phyloP scores from a whole-genome alignment of 768 basidiomycete species.

The Psilocybe cubensis region DNA sequence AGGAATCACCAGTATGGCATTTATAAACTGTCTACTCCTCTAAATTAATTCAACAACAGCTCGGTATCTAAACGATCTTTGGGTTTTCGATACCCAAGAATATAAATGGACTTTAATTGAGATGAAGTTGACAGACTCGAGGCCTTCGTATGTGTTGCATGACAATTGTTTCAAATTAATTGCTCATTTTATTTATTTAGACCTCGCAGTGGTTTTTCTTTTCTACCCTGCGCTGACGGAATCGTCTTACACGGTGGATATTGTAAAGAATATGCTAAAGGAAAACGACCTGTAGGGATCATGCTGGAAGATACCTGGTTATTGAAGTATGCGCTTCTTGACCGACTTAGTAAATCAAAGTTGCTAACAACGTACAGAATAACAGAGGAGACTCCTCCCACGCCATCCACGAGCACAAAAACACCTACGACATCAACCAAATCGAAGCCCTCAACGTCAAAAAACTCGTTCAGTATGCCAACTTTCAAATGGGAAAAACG shows the following conservation, averaged over 20 bases:
- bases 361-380: slow-evolving; percentile 14
- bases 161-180: background rate
- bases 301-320: slow-evolving; percentile 93
- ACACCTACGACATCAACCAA: slow-evolving; percentile 17
- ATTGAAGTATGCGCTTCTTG: slow-evolving; percentile 53
- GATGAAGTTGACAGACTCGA: slow-evolving; percentile 67
- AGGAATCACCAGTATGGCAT: slow-evolving; percentile 71
- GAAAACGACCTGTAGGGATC: slow-evolving; percentile 83
- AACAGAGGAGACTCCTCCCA: slow-evolving; percentile 15
- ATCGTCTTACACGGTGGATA: slow-evolving; percentile 88
- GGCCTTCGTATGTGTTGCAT: slow-evolving; percentile 63
- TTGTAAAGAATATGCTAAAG: slow-evolving; percentile 87
- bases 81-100: slow-evolving; percentile 86
- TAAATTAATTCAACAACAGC: slow-evolving; percentile 41
- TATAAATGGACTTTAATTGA: slow-evolving; percentile 86
- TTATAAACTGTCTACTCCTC: background rate
- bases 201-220: slow-evolving; percentile 83
- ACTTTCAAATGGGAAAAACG: slow-evolving; percentile 86
- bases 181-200: slow-evolving; percentile 33
- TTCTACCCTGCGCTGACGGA: slow-evolving; percentile 78
- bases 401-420: slow-evolving; percentile 20
- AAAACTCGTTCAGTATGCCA: slow-evolving; percentile 26
- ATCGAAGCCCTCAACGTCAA: slow-evolving; percentile 37
- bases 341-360: background rate
- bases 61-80: slow-evolving; percentile 81